phyloP scores from a whole-genome alignment of 2,329 filamentous ascomycete species.

The Eurotiales sp. region DNA sequence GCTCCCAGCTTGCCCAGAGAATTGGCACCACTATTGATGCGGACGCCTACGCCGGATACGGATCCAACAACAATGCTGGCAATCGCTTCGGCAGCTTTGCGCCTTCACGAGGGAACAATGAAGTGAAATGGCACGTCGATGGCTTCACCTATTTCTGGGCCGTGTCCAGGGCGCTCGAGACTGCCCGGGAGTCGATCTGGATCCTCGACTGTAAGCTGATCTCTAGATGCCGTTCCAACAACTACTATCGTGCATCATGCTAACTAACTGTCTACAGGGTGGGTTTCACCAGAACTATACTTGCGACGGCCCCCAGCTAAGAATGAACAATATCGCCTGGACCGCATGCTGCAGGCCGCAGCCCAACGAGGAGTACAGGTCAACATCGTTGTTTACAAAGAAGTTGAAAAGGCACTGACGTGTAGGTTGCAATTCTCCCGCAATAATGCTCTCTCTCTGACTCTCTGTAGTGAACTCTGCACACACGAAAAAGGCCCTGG shows the following conservation, averaged over 20 bases:
- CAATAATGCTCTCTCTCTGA: slow-evolving; percentile 18
- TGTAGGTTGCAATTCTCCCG: slow-evolving; percentile 53
- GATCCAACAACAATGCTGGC: slow-evolving; percentile 28
- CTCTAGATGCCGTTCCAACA: no score
- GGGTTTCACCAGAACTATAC: slow-evolving; percentile 83
- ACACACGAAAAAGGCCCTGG: slow-evolving; percentile 76
- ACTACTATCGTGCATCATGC: no score
- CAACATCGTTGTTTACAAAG: slow-evolving; percentile 88
- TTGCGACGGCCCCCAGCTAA: slow-evolving; percentile 74
- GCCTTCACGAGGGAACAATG: slow-evolving; percentile 65
- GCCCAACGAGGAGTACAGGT: slow-evolving; percentile 80
- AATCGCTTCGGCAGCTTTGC: slow-evolving; percentile 64
- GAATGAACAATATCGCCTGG: slow-evolving; percentile 79
- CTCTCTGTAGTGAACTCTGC: slow-evolving; percentile 54
- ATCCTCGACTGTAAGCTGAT: slow-evolving; percentile 66
- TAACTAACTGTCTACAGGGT: slow-evolving; percentile 48
- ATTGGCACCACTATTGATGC: slow-evolving; percentile 45
- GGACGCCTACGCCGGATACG: slow-evolving; percentile 47
- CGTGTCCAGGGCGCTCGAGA: slow-evolving; percentile 73
- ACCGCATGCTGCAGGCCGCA: slow-evolving; percentile 75
- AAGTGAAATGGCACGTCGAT: slow-evolving; percentile 84
- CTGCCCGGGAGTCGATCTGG: slow-evolving; percentile 72
- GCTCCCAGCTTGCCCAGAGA: slow-evolving; percentile 49
- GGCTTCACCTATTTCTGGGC: slow-evolving; percentile 83
- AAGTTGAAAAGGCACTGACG: slow-evolving; percentile 75